Evolutionary conservation across 139 green algal genomes (phyloP), one percentile per base, ranked within the genome.

Genomic region (Prasinococcaceae sp.): DNA sequence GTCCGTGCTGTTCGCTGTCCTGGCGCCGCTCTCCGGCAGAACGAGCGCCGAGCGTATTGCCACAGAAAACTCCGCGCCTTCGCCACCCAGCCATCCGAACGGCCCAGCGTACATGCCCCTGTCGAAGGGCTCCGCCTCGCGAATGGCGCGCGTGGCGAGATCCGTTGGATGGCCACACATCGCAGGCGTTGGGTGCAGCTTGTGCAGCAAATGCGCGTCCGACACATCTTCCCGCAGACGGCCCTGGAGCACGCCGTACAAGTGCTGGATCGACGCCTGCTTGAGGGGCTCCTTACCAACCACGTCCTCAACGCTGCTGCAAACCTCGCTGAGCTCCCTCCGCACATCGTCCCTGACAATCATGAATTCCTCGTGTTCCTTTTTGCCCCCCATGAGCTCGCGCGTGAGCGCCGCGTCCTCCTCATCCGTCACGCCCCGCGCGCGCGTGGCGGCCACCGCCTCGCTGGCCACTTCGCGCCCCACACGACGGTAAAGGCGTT

Each of bases 41-140:
- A 95, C 54, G 3, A 98, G 70, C 0, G 84, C 86, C 8, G 84
- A 95, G n/a, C 92, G 70, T 56, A 99, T 98, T 27, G 85, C 92
- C 6, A 99, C 92, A 2, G 77, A 79, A 77, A 99, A 97, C 73
- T 98, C 92, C 1, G 82, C 79, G 0, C 69, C 78, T 16, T 58
- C 53, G 3, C 76, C 78, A 0, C 60, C 73, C 25, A 99, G 53
- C 84, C 83, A 97, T 12, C 92, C 92, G 55, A 97, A 86, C 4
- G 92, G 92, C 1, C 88, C 92, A 0, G 88, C 74, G 42, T 96
- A 99, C 53, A 86, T 89, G 26, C 92, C 92, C 3, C 92, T 60
- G 66, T 99, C 92, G 64, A 99, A 98, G 0, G 56, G 30, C 76
- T 99, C 92, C 10, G 58, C 20, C 32, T 20, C 47, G 19, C 46